Base-by-base conservation (phyloP, 371 early-diverging fungal species). In the Lichtheimia ornata region DNA sequence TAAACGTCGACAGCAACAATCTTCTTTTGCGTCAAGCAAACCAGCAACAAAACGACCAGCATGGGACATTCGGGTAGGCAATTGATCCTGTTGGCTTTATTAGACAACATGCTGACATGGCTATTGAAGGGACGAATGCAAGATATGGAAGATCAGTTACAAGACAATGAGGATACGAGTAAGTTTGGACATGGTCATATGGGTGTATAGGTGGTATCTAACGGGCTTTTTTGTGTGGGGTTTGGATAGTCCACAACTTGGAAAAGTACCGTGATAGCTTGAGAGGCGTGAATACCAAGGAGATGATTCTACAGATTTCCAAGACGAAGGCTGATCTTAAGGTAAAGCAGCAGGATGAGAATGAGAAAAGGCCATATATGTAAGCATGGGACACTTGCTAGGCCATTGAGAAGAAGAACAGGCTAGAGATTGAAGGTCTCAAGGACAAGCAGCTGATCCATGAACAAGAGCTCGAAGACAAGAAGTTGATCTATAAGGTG, bases 51-150 rank as follows among this genome's bases (percentile, higher is more conserved):
- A 72, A 56, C 65, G 73, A 51, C 71, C 74, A 13, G 50, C 69
- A n/a, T 77, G 78, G 78, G 74, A 77, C 62, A 61, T 74, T 35
- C 60, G 78, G 53, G 78, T 77, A 77, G 56, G 22, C 7, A 15
- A 6, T 41, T 42, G 18, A 51, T 57, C 6, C 43, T 28, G 28
- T 56, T 53, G 9, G 15, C 60, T 25, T 52, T 59, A 18, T 51
- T 49, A 0, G 28, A 28, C 35, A 35, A 6, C 35, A 35, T 35
- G 35, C 9, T 35, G 35, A 35, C 35, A 9, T 0, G 35, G 2
- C 35, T 35, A 6, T 27, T 25, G 12, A 56, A 77, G 78, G 78
- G 78, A 14, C 67, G 71, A 55, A 61, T 77, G 12, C 44, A 59
- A 27, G 78, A 77, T 59, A 67, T 77, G 67, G 69, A 72, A 18